Conservation (phyloP, 495 filamentous ascomycete genomes). For the Bathelium albidoporum region DNA sequence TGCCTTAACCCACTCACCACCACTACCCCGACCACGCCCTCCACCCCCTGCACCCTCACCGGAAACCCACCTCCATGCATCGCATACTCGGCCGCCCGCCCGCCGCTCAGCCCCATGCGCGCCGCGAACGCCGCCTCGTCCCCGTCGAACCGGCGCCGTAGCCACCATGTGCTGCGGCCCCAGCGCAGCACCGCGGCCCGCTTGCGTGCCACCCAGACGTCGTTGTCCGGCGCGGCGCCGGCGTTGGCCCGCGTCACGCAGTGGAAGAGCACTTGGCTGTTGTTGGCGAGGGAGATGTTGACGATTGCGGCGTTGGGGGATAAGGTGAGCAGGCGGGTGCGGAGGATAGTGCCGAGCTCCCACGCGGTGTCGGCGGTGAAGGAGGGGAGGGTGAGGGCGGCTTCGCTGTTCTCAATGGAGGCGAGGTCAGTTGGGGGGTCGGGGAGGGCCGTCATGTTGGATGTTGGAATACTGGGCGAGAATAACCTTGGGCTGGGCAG, state of each 20-base stretch:
- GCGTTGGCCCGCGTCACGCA: constrained; percentile 43
- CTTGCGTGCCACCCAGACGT: constrained; percentile 42
- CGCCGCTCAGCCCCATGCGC: constrained; percentile 45
- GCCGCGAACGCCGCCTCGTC: constrained; percentile 45
- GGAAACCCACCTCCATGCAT: constrained; percentile 69
- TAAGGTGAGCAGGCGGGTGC: constrained; percentile 49
- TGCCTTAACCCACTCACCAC: constrained; percentile 69
- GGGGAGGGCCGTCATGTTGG: constrained; percentile 8
- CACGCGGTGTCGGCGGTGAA: constrained; percentile 61
- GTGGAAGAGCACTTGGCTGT: constrained; percentile 52
- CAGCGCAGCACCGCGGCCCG: constrained; percentile 60
- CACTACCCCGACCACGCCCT: constrained; percentile 61
- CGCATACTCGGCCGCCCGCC: constrained; percentile 51
- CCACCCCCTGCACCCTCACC: constrained; percentile 56
- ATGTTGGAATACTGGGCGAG: background rate
- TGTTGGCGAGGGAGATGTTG: constrained; percentile 52
- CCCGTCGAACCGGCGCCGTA: constrained; percentile 48
- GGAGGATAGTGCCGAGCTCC: constrained; percentile 53
- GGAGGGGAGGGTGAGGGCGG: constrained; percentile 43
- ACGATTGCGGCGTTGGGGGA: constrained; percentile 49
- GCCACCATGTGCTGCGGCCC: constrained; percentile 55
- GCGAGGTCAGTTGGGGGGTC: constrained; percentile 25
- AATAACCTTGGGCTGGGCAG: background rate
- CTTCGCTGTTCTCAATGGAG: constrained; percentile 42
- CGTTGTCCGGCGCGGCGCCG: constrained; percentile 48